Evolutionary conservation across 108 stramenopile species (phyloP), one percentile per base, ranked within the genome.

Genomic region (Heterococcus sp.): DNA sequence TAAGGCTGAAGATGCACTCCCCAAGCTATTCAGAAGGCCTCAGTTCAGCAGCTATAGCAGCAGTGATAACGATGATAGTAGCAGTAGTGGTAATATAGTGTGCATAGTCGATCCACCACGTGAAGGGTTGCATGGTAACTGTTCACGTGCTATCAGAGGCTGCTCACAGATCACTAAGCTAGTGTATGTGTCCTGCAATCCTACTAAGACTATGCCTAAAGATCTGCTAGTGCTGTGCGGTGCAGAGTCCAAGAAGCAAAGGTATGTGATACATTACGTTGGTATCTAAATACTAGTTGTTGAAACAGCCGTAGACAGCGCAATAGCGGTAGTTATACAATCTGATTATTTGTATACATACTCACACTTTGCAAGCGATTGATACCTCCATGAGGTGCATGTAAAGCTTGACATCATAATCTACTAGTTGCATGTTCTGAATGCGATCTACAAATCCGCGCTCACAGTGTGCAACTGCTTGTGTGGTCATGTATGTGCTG

Each of bases 111-210:
- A 97, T 84, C 96, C 96, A 0, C 95, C 96, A 0, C 88, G 96
- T 72, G 93, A 93, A 34, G 96, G 96, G 1, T 79, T 95, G 3
- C 94, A 94, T 69, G 85, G 81, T 27, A 87, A 85, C 38, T 95
- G 95, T 27, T 69, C 95, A 31, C 76, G 87, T 32, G 86, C 92
- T 33, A 83, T 97, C 35, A 91, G 95, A 2, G 63, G 63, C 31
- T 92, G 86, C 73, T 73, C 86, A 32, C 75, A 71, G 35, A 92
- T 97, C 71, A 82, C 92, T 32, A 85, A 92, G 35, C 82, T 97
- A 40, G 92, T 97, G 11, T 97, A 97, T 72, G 95, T 97, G n/a
- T 90, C 88, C 58, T 97, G 95, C 87, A 95, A 97, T 76, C 95
- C 96, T 38, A 92, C 93, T 3, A 92, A 92, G 27, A 89, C 90